Conservation (phyloP, 2,329 filamentous ascomycete species). For the Cryphonectria japonica region DNA sequence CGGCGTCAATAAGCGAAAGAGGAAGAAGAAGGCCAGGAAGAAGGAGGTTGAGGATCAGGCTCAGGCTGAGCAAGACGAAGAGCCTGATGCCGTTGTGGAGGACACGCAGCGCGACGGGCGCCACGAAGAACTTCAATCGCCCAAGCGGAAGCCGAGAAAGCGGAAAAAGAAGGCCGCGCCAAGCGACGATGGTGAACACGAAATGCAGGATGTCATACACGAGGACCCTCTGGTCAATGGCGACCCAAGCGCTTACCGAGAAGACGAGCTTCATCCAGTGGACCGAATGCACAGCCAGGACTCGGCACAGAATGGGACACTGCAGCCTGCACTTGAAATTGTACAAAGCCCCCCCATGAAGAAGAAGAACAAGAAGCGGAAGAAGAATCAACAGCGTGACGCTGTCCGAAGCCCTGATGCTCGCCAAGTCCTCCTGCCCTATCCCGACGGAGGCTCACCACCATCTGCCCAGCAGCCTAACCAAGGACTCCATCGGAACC, state of each 20-base stretch:
- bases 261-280: background rate
- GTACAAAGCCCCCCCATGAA: background rate
- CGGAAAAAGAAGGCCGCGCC: background rate
- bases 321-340: slow-evolving; percentile 3
- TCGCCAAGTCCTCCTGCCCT: background rate
- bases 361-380: slow-evolving; percentile 21
- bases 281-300: background rate
- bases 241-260: background rate
- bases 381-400: background rate
- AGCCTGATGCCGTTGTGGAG: background rate
- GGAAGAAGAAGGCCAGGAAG: slow-evolving; percentile 14
- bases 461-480: slow-evolving; percentile 20
- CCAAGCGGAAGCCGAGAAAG: slow-evolving; percentile 11
- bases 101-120: background rate
- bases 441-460: slow-evolving; percentile 15
- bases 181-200: background rate
- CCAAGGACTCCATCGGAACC: background rate
- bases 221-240: background rate
- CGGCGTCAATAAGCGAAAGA: background rate
- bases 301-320: background rate
- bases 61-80: background rate
- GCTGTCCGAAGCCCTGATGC: background rate
- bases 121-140: background rate
- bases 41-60: background rate
- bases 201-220: background rate